These are phyloP conservation scores for Salicornia ramosissima DNA, from an alignment of 148 eudicot species.

Conservation along the genomic window DNA sequence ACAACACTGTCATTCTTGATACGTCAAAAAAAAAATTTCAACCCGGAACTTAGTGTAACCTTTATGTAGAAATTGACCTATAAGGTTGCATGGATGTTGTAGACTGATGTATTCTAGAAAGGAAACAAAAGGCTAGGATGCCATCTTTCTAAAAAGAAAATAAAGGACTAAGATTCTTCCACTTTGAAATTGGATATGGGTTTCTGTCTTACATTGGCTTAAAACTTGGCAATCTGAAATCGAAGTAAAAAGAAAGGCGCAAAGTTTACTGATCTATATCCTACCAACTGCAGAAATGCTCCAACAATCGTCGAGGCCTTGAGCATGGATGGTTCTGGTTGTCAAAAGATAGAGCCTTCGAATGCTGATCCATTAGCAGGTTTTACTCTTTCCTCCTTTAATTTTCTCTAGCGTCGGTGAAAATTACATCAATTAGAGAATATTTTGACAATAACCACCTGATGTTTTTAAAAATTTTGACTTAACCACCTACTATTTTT, in stretches of 20 bases:
- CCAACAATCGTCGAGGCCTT: conserved; percentile 67
- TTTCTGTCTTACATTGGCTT: not conserved
- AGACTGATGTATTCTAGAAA: not conserved
- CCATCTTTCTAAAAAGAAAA: no score
- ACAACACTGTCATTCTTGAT: no score
- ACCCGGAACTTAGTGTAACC: no score
- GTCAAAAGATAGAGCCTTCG: conserved; percentile 55
- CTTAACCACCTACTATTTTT: no score
- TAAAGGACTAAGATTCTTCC: no score
- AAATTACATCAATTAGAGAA: no score
- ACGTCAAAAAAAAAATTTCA: no score
- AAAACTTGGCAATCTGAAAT: not conserved
- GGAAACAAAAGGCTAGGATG: not conserved
- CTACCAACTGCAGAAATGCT: conserved; percentile 41
- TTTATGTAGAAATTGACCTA: no score
- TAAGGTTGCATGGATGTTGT: not conserved
- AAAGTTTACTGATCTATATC: not conserved
- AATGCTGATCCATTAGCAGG: conserved; percentile 58
- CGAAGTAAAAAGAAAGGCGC: not conserved
- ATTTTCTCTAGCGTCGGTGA: not conserved
- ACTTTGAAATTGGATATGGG: not conserved
- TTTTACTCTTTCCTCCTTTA: not conserved
- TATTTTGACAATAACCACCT: no score
- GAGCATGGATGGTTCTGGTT: conserved; percentile 68
- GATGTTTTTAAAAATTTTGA: no score